phyloP scores from a whole-genome alignment of 2,329 filamentous ascomycete species.

The Neopestalotiopsis sp. region DNA sequence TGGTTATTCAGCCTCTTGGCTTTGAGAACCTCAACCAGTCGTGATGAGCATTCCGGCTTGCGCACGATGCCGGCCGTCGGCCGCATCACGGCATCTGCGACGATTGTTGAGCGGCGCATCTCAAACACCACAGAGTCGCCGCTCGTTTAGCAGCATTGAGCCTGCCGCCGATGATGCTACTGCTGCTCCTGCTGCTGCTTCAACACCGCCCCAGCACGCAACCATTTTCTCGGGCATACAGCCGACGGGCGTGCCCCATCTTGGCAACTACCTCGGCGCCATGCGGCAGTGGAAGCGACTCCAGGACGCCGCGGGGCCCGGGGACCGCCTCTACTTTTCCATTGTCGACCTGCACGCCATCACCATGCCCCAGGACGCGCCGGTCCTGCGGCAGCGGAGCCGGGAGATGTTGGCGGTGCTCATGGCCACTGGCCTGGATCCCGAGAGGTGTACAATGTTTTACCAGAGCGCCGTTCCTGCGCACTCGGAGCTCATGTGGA shows the following conservation, averaged over 20 bases:
- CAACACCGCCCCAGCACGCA: not conserved
- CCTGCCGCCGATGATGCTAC: no score
- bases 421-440: slow-evolving; percentile 83
- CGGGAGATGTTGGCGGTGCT: slow-evolving; percentile 80
- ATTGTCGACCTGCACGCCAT: slow-evolving; percentile 95
- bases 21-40: slow-evolving; percentile 1
- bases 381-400: slow-evolving; percentile 66
- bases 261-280: slow-evolving; percentile 95
- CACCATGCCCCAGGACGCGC: slow-evolving; percentile 73
- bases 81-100: slow-evolving; percentile 18
- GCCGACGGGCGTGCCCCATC: slow-evolving; percentile 89
- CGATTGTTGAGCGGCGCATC: not conserved
- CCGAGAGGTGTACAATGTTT: slow-evolving; percentile 78
- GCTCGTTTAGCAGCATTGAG: not conserved
- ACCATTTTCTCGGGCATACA: slow-evolving; percentile 96
- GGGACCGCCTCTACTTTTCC: slow-evolving; percentile 76
- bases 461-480: slow-evolving; percentile 78
- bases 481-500: slow-evolving; percentile 96
- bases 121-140: not conserved
- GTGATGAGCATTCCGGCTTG: slow-evolving; percentile 27
- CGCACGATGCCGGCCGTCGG: slow-evolving; percentile 26
- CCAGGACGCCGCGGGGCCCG: slow-evolving; percentile 65
- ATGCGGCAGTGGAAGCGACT: slow-evolving; percentile 84
- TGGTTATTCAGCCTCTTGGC: not conserved
- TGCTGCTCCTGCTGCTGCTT: not conserved